These are phyloP conservation scores for Coccomyxa sp. DNA, from an alignment of 139 green algal species.

Conservation along the genomic window DNA sequence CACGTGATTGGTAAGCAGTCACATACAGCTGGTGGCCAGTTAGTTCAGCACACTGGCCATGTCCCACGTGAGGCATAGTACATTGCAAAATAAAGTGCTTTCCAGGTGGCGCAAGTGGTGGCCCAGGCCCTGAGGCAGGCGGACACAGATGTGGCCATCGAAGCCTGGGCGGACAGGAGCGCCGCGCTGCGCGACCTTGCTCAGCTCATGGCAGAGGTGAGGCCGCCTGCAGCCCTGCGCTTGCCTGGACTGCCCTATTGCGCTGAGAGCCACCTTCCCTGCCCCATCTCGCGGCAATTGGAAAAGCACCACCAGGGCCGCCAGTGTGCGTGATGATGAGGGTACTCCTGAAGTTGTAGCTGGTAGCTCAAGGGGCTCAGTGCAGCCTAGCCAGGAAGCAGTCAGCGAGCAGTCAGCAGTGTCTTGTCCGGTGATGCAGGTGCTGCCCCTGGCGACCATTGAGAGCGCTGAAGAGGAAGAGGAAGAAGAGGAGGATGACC, in stretches of 20 bases:
- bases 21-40: neutral
- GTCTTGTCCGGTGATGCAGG: neutral
- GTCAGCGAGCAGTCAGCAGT: neutral
- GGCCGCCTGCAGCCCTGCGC: no score
- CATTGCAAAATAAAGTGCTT: neutral
- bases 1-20: neutral
- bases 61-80: neutral
- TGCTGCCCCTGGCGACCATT: conserved; percentile 4
- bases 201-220: neutral
- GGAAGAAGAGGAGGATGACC: conserved; percentile 6
- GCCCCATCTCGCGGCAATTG: neutral
- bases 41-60: neutral
- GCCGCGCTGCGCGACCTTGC: neutral
- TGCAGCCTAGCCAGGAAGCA: neutral
- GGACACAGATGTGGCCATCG: conserved; percentile 4
- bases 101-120: conserved; percentile 11
- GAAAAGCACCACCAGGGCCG: neutral
- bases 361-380: neutral
- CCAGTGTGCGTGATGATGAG: no score
- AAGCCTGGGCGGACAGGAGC: conserved; percentile 9
- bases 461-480: neutral
- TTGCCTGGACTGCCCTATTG: no score
- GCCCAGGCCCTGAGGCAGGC: conserved; percentile 15
- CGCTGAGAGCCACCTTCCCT: no score
- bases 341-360: no score